phyloP scores from a whole-genome alignment of 1,284 basidiomycete species.

The Mycosarcoma maydis region DNA sequence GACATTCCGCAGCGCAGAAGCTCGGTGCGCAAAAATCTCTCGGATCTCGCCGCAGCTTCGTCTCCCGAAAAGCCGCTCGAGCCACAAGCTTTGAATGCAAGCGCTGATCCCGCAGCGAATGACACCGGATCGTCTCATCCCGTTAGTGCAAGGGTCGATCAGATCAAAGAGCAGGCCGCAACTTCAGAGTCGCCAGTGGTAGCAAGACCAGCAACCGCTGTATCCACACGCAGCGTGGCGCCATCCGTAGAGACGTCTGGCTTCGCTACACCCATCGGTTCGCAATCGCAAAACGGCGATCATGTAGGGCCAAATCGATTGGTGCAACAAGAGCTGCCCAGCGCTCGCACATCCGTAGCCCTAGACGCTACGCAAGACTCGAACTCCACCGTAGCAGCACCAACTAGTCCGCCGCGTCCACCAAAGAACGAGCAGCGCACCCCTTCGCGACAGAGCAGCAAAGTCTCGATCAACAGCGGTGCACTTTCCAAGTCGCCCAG shows the following conservation, averaged over 20 bases:
- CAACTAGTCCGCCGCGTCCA: conserved; percentile 32
- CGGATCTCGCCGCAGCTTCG: neutral
- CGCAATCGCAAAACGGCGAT: conserved; percentile 14
- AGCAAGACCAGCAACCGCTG: conserved; percentile 6
- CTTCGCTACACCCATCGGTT: conserved; percentile 21
- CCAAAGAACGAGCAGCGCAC: conserved; percentile 37
- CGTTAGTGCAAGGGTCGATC: conserved; percentile 26
- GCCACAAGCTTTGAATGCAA: neutral
- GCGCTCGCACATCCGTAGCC: neutral
- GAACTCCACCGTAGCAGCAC: neutral
- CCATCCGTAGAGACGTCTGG: conserved; percentile 27
- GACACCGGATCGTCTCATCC: conserved; percentile 1
- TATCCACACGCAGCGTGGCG: conserved; percentile 12
- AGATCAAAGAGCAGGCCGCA: conserved; percentile 31
- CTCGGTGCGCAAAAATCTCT: conserved; percentile 30
- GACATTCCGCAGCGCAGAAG: conserved; percentile 42
- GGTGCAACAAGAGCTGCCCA: neutral
- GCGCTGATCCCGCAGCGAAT: neutral
- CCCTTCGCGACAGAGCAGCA: conserved; percentile 40
- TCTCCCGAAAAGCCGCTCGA: neutral
- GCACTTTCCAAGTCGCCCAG: conserved; percentile 4
- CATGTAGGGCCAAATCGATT: neutral
- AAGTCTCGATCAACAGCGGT: conserved; percentile 15
- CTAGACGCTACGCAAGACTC: conserved; percentile 14
- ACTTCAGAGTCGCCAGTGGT: neutral